Base-by-base conservation (phyloP, 495 filamentous ascomycete species). In the Extremus antarcticus region DNA sequence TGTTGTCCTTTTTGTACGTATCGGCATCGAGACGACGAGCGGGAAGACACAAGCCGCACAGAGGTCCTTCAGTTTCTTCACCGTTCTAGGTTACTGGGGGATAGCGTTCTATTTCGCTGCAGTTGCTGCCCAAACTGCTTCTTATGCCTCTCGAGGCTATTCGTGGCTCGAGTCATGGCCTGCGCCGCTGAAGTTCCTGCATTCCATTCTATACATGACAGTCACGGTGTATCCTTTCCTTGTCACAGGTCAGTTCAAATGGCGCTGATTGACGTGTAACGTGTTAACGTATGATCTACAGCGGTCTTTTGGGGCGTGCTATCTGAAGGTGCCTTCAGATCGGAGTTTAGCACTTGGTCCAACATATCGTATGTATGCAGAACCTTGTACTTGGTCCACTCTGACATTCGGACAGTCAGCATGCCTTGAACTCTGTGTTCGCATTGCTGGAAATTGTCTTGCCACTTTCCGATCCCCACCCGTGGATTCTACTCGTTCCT, bases 1-100 rank as follows among this genome's bases (percentile, higher is more conserved):
- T 73, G 66, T 70, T 16, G 77, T 80, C 9, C 76, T 85, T 54
- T 68, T 91, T 70, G 78, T 84, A 73, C 78, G 80, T 62, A 79
- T 88, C 62, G 79, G 70, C 45, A 86, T 76, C 74, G 58, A 80
- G 47, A 72, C 71, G 22, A 68, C 73, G 20, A 51, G 67, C 29
- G 68, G 72, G 63, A 60, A 64, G 2, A 67, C 69, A 49, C 8
- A 50, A 10, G 50, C 29, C 7, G 68, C 76, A 43, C 70, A 70
- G 25, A 65, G 71, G 41, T 71, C 71, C 49, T 92, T 91, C 75
- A 84, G 79, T 58, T 94, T 78, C 76, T 94, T 94, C 73, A 94
- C 88, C 43, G 76, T 78, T 63, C 68, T 86, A n/a, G 29, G 29
- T 35, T 90, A 85, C 73, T 91, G 86, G 85, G 85, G 86, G 0